Evolutionary conservation across 768 basidiomycete species (phyloP), one percentile per base, ranked within the genome.

Genomic region (Hebeloma cylindrosporum): DNA sequence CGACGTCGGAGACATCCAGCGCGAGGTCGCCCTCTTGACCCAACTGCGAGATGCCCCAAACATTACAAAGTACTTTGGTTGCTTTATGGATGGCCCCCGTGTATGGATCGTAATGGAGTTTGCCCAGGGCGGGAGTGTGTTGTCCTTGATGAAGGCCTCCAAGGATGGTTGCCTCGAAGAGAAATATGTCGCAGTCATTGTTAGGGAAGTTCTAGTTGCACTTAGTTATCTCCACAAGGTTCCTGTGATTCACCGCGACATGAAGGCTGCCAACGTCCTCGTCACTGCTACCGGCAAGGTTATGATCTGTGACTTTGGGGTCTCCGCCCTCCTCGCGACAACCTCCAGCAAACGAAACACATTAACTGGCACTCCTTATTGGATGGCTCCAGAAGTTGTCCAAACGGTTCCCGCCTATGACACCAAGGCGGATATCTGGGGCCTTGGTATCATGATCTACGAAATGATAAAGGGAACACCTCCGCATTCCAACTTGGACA

Each of bases 51-150:
- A 92, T 46, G 89, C 88, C 0, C 85, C 89, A 21, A 94, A 94
- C 60, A 82, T 96, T 58, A 97, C 90, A 17, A 80, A 90, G 58
- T 99, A 99, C 71, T 96, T 85, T 66, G 95, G 93, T n/a, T 96
- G 93, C 68, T 85, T 89, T 67, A 78, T 96, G 61, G 88, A 95
- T 60, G 94, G 93, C 0, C 89, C 93, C 21, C 88, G 91, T 37
- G 92, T 99, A 7, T 99, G 96, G 94, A 98, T 99, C 55, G 91
- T 86, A 27, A 99, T 99, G 96, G 96, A 99, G 63, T 84, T 85
- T 57, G 96, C 96, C 6, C 85, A 93, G 51, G 95, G 95, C 4
- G 96, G 96, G 5, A 94, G 91, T 60, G 90, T 97, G 5, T 74
- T 90, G 34, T 88, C 92, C 2, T 74, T 99, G 54, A 93, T 96